Evolutionary conservation across 495 filamentous ascomycete genomes (phyloP).

Genomic region (Tuber borchii): DNA sequence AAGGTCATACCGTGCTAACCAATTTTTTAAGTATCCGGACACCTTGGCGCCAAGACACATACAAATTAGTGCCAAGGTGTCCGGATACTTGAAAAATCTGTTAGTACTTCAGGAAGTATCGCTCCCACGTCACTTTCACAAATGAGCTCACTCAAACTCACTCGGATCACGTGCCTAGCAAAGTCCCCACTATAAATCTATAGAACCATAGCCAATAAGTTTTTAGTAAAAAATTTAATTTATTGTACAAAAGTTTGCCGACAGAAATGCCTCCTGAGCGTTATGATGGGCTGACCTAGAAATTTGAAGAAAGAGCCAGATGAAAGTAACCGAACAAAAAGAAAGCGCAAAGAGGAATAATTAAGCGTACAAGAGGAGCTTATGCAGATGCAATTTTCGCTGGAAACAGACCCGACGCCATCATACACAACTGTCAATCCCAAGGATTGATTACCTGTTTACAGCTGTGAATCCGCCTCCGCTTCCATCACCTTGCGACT

Average conservation of each 20-base stretch:
- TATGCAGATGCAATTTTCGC: slow-evolving; percentile 2
- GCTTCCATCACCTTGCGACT: slow-evolving; percentile 16
- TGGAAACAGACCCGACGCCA: slow-evolving; percentile 2
- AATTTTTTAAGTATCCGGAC: too few species aligned
- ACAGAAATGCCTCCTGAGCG: neutral
- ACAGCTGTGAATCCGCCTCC: slow-evolving; percentile 44
- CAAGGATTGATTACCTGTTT: slow-evolving; percentile 38
- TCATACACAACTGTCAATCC: neutral
- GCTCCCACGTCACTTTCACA: neutral
- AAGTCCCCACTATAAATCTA: too few species aligned
- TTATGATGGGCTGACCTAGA: neutral
- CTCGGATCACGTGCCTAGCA: neutral
- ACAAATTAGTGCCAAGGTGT: too few species aligned
- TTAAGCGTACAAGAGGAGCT: slow-evolving; percentile 2
- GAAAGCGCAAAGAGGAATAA: neutral
- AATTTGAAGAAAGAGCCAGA: neutral
- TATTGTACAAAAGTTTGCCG: neutral
- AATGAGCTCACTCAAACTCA: neutral
- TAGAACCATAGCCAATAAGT: neutral
- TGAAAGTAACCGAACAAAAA: neutral
- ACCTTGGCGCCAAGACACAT: too few species aligned
- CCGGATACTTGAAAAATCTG: too few species aligned
- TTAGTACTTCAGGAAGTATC: too few species aligned
- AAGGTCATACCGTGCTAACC: too few species aligned
- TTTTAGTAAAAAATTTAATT: neutral